phyloP scores from a whole-genome alignment of 208 protist species.

The Crithidia fasciculata region DNA sequence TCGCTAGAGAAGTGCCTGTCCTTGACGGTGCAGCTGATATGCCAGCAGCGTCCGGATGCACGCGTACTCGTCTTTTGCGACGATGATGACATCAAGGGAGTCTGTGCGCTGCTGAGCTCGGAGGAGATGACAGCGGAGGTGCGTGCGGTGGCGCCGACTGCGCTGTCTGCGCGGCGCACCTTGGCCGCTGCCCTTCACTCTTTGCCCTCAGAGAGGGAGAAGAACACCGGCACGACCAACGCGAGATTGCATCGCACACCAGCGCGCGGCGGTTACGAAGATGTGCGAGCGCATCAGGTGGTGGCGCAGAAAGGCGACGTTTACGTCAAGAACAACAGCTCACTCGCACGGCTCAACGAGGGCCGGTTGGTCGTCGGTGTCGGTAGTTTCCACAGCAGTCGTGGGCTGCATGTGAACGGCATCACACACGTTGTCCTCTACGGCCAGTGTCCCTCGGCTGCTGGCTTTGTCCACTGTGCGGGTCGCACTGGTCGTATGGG shows the following conservation, averaged over 20 bases:
- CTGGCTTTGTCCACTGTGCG: conserved; percentile 86
- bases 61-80: conserved; percentile 85
- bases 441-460: conserved; percentile 57
- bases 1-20: conserved; percentile 53
- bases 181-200: conserved; percentile 27
- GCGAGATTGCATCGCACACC: background rate
- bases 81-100: conserved; percentile 34
- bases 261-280: conserved; percentile 14
- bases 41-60: conserved; percentile 50
- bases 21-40: conserved; percentile 75
- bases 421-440: conserved; percentile 89
- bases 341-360: conserved; percentile 65
- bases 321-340: conserved; percentile 80
- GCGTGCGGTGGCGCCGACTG: conserved; percentile 13
- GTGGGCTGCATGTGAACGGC: conserved; percentile 82
- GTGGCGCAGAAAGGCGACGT: conserved; percentile 51
- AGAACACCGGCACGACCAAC: background rate
- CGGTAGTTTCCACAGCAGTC: conserved; percentile 60
- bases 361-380: conserved; percentile 75
- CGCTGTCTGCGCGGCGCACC: conserved; percentile 3
- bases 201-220: conserved; percentile 9
- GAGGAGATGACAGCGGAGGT: conserved; percentile 13
- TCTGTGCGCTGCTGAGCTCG: conserved; percentile 47
- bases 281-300: conserved; percentile 52
- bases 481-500: conserved; percentile 89